Conservation (phyloP, 1,139 yeast species). For the Sugiyamaella castrensis region DNA sequence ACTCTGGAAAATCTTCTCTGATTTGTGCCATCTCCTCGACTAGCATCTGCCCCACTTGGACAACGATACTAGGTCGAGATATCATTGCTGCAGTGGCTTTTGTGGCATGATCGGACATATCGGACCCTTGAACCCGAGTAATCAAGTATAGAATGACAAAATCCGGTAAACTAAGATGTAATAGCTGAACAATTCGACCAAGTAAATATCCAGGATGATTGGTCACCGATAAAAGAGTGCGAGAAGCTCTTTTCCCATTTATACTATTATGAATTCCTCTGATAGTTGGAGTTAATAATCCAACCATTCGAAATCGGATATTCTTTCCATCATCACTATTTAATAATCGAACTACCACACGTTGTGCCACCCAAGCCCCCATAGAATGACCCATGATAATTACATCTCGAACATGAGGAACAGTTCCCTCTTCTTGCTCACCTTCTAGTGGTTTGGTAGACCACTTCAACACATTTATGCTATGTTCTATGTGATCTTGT, state of each 20-base stretch:
- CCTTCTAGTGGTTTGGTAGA: constrained; percentile 5
- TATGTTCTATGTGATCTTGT: constrained; percentile 50
- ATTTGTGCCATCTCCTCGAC: constrained; percentile 55
- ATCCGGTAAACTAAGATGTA: constrained; percentile 25
- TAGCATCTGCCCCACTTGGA: constrained; percentile 56
- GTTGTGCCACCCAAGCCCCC: constrained; percentile 56
- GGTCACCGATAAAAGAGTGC: constrained; percentile 25
- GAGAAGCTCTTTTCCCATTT: constrained; percentile 46
- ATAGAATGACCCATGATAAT: constrained; percentile 59
- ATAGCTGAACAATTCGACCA: constrained; percentile 20
- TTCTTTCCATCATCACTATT: constrained; percentile 15
- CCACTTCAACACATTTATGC: constrained; percentile 20
- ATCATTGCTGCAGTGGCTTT: constrained; percentile 46
- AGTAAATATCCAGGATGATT: constrained; percentile 16
- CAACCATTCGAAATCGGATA: constrained; percentile 43
- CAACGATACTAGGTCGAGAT: constrained; percentile 43
- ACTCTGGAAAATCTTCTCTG: constrained; percentile 27
- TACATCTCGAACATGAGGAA: constrained; percentile 36
- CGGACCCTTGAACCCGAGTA: constrained; percentile 15
- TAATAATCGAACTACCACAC: constrained; percentile 39
- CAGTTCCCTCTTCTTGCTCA: not conserved
- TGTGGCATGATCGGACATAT: constrained; percentile 35
- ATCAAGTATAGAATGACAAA: constrained; percentile 17
- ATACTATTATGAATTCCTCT: constrained; percentile 52
- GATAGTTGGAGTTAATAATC: constrained; percentile 63